Percentiles rank a stretch among this genome's conserved stretches.
These are phyloP conservation scores for Tranzscheliella williamsii DNA, from an alignment of 1,284 basidiomycete species.

Conservation along the genomic window DNA sequence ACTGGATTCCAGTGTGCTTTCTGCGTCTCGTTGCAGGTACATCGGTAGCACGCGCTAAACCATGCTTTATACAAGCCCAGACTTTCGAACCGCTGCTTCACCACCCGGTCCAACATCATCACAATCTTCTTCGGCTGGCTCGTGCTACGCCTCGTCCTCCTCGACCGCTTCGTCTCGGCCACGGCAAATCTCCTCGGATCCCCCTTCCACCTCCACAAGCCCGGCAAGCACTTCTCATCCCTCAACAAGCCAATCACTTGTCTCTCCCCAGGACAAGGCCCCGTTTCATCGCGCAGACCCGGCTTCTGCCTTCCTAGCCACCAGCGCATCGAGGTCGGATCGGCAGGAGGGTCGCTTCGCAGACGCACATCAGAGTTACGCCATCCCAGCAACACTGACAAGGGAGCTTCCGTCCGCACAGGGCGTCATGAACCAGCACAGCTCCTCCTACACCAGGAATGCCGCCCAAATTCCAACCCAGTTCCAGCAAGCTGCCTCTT, in stretches of 20 bases:
- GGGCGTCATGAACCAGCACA: too few relatives aligned
- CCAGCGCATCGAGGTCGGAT: too few relatives aligned
- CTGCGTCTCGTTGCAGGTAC: background rate
- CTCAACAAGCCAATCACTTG: background rate
- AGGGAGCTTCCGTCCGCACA: too few relatives aligned
- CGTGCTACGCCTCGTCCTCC: slow-evolving; percentile 30
- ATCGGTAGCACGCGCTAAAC: slow-evolving; percentile 1
- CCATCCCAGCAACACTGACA: too few relatives aligned
- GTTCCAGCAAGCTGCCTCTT: too few relatives aligned
- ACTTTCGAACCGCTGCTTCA: slow-evolving; percentile 21
- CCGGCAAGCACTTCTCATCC: slow-evolving; percentile 26
- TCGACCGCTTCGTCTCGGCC: slow-evolving; percentile 20
- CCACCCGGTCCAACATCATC: slow-evolving; percentile 35
- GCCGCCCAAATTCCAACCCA: too few relatives aligned
- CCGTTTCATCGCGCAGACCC: too few relatives aligned
- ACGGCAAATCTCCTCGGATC: slow-evolving; percentile 15
- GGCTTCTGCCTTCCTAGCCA: too few relatives aligned
- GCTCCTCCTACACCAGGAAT: too few relatives aligned
- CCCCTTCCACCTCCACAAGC: slow-evolving; percentile 27
- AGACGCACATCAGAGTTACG: too few relatives aligned
- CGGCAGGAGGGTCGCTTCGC: too few relatives aligned
- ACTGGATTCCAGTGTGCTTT: background rate
- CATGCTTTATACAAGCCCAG: slow-evolving; percentile 35
- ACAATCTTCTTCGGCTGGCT: slow-evolving; percentile 39
- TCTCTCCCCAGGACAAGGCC: too few relatives aligned